These are phyloP conservation scores for Prunus campanulata DNA, from an alignment of 306 rosid species.

Conservation along the genomic window DNA sequence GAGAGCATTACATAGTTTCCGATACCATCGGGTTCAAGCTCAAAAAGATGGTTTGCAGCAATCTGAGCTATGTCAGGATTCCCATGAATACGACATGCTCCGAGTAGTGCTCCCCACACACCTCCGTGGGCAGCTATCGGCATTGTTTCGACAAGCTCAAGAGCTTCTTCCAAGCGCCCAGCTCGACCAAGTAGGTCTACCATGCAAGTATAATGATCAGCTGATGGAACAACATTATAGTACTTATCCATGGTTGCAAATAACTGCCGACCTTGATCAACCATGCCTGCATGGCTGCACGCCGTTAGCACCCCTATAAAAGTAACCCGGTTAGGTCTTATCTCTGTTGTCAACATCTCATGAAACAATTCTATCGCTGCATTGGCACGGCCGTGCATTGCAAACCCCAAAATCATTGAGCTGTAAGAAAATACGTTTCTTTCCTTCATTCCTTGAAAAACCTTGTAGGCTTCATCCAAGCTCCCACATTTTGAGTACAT, in stretches of 20 bases:
- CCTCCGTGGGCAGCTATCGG: slow-evolving; percentile 58
- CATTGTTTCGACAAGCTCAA: slow-evolving; percentile 58
- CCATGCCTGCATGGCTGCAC: slow-evolving; percentile 72
- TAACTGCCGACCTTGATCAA: slow-evolving; percentile 67
- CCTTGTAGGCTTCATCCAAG: slow-evolving; percentile 55
- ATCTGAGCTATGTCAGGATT: slow-evolving; percentile 64
- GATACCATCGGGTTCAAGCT: slow-evolving; percentile 62
- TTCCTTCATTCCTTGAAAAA: slow-evolving; percentile 59
- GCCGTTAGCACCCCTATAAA: slow-evolving; percentile 76
- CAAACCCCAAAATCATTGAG: slow-evolving; percentile 83
- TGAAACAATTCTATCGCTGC: slow-evolving; percentile 60
- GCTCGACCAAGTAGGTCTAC: slow-evolving; percentile 80
- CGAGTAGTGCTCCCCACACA: slow-evolving; percentile 95
- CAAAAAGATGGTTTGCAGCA: slow-evolving; percentile 64
- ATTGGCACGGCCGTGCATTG: slow-evolving; percentile 60
- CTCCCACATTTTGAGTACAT: slow-evolving; percentile 82
- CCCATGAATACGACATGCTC: slow-evolving; percentile 66
- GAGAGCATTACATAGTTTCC: slow-evolving; percentile 78
- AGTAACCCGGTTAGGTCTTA: slow-evolving; percentile 66
- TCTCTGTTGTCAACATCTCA: slow-evolving; percentile 68
- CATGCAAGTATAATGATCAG: slow-evolving; percentile 77
- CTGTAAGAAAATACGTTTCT: slow-evolving; percentile 69
- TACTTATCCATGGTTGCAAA: slow-evolving; percentile 62
- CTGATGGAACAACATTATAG: slow-evolving; percentile 52
- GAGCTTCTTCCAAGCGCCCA: slow-evolving; percentile 74